Conservation (phyloP, 768 basidiomycete genomes). For the Termitomyces sp. region DNA sequence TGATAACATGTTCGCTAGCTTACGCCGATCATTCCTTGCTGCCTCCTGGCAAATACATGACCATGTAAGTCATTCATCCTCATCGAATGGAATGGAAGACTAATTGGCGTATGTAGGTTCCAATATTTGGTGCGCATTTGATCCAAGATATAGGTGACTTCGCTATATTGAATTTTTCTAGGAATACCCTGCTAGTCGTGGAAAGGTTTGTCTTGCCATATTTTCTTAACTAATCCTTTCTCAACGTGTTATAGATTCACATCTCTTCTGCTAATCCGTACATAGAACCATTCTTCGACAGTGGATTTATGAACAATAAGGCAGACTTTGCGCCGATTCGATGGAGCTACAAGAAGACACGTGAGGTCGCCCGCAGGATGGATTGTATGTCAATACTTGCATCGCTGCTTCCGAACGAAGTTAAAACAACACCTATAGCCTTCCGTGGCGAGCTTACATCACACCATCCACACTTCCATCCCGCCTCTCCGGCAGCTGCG, state of each 20-base stretch:
- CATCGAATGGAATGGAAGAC: background rate
- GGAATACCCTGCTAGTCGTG: slow-evolving; percentile 72
- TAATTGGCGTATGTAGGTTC: slow-evolving; percentile 34
- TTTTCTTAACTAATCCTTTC: background rate
- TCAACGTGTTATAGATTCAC: slow-evolving; percentile 41
- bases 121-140: slow-evolving; percentile 46
- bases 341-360: slow-evolving; percentile 76
- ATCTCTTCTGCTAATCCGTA: slow-evolving; percentile 57
- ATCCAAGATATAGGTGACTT: background rate
- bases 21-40: slow-evolving; percentile 68
- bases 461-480: slow-evolving; percentile 73
- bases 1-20: slow-evolving; percentile 24
- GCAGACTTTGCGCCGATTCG: slow-evolving; percentile 72
- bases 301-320: slow-evolving; percentile 77
- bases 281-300: slow-evolving; percentile 59
- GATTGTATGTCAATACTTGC: slow-evolving; percentile 36
- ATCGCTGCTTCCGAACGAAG: background rate
- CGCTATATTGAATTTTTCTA: slow-evolving; percentile 7
- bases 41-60: slow-evolving; percentile 67
- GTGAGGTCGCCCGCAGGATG: slow-evolving; percentile 69
- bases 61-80: slow-evolving; percentile 37
- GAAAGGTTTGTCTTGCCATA: slow-evolving; percentile 43
- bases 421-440: slow-evolving; percentile 26
- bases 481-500: slow-evolving; percentile 53
- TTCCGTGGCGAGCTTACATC: slow-evolving; percentile 70